Percentiles rank a stretch among this genome's conserved stretches.
Evolutionary conservation across 495 filamentous ascomycete genomes (phyloP).

Genomic region (Hypoxylon crocopeplum): DNA sequence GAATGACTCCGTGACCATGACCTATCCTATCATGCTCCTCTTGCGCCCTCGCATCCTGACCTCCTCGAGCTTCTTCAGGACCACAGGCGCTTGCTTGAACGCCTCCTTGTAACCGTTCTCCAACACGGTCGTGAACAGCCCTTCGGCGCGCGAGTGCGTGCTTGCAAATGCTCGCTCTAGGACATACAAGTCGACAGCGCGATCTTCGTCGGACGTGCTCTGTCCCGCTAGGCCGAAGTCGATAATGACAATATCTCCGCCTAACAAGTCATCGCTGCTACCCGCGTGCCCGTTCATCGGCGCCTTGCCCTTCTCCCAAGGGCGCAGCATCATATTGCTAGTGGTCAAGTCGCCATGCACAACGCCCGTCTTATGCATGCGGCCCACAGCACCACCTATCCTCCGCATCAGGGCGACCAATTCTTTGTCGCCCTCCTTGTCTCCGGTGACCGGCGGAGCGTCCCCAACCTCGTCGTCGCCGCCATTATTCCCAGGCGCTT

Average conservation of each 20-base stretch:
- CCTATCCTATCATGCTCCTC: constrained; percentile 91
- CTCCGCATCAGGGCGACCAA: constrained; percentile 67
- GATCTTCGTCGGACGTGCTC: constrained; percentile 85
- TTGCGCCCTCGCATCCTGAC: constrained; percentile 97
- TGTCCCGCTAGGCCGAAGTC: constrained; percentile 93
- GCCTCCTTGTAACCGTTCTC: constrained; percentile 56
- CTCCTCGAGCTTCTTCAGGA: constrained; percentile 80
- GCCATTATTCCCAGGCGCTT: constrained; percentile 9
- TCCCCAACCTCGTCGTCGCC: constrained; percentile 42
- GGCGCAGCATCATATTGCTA: constrained; percentile 90
- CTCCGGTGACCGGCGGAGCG: constrained; percentile 50
- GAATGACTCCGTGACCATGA: neutral
- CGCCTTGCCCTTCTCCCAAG: constrained; percentile 35
- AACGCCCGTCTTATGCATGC: constrained; percentile 79
- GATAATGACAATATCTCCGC: constrained; percentile 86
- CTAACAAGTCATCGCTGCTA: constrained; percentile 43
- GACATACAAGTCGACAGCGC: constrained; percentile 96
- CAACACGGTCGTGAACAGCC: constrained; percentile 68
- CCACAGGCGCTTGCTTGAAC: constrained; percentile 58
- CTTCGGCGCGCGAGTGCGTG: constrained; percentile 88
- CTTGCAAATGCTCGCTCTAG: constrained; percentile 95
- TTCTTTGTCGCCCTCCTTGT: constrained; percentile 35
- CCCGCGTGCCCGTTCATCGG: constrained; percentile 19
- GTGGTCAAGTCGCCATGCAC: constrained; percentile 97
- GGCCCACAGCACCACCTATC: constrained; percentile 79